Evolutionary conservation across 2,329 filamentous ascomycete species (phyloP).

Genomic region (Fusarium coicis): DNA sequence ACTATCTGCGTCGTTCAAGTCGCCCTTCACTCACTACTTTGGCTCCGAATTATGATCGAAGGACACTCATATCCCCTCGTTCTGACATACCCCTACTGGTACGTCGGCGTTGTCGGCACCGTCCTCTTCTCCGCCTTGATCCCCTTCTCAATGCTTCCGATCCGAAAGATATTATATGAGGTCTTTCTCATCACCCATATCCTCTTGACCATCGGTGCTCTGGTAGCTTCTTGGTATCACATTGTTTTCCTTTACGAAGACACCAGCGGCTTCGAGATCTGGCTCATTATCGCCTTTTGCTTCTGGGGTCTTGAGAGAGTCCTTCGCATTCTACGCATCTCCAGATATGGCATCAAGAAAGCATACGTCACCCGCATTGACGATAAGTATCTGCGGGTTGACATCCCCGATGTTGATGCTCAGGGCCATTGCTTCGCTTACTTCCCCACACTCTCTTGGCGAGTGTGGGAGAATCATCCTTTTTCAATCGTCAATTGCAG

Average conservation of each 20-base stretch:
- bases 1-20: constrained; percentile 57
- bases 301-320: constrained; percentile 47
- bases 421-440: constrained; percentile 47
- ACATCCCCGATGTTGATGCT: constrained; percentile 41
- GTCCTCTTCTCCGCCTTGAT: constrained; percentile 47
- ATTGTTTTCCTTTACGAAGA: constrained; percentile 49
- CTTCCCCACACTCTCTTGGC: constrained; percentile 47
- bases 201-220: constrained; percentile 51
- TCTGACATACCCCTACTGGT: constrained; percentile 52
- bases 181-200: constrained; percentile 58
- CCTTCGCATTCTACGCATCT: constrained; percentile 35
- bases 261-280: constrained; percentile 56
- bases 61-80: constrained; percentile 44
- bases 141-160: constrained; percentile 47
- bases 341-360: constrained; percentile 41
- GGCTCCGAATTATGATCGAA: constrained; percentile 49
- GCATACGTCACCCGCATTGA: constrained; percentile 45
- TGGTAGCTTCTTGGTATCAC: constrained; percentile 58
- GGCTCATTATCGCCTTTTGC: constrained; percentile 43
- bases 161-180: constrained; percentile 55
- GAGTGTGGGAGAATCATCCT: constrained; percentile 49
- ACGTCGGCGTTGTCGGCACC: constrained; percentile 56
- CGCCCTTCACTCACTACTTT: constrained; percentile 58
- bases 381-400: constrained; percentile 46
- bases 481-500: constrained; percentile 45